Percentiles rank a stretch among this genome's conserved stretches.
These are phyloP conservation scores for Abortiporus biennis DNA, from an alignment of 1,284 basidiomycete species.

Conservation along the genomic window DNA sequence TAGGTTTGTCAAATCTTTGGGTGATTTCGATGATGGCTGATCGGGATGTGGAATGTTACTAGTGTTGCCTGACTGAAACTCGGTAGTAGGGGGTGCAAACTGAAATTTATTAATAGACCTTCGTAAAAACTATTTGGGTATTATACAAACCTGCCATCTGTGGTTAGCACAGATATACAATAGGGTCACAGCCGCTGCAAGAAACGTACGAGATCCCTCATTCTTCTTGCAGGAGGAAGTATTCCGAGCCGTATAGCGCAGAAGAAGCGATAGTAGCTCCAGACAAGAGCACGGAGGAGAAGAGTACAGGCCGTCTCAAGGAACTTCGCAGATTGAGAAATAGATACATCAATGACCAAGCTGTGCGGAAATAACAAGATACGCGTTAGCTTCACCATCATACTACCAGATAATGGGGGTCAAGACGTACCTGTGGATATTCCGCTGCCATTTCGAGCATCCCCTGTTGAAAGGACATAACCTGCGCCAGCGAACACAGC, in stretches of 20 bases:
- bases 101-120: too few species aligned
- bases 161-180: too few species aligned
- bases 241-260: constrained; percentile 37
- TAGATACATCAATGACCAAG: constrained; percentile 43
- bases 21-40: too few species aligned
- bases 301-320: constrained; percentile 26
- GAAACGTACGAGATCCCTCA: too few species aligned
- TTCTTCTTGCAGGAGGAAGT: constrained; percentile 26
- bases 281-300: constrained; percentile 28
- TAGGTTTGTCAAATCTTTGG: too few species aligned
- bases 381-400: not conserved
- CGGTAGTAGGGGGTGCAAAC: too few species aligned
- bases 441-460: constrained; percentile 38
- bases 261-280: constrained; percentile 28
- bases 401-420: not conserved
- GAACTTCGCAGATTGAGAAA: constrained; percentile 33
- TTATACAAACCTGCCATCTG: too few species aligned
- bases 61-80: too few species aligned
- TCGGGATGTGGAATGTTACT: too few species aligned
- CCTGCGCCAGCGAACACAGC: constrained; percentile 39
- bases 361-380: constrained; percentile 17
- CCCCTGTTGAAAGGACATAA: constrained; percentile 34
- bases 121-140: too few species aligned
- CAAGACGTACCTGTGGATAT: constrained; percentile 32
- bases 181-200: too few species aligned